Conservation (phyloP, 2,329 filamentous ascomycete species). For the Aspergillus ruber region DNA sequence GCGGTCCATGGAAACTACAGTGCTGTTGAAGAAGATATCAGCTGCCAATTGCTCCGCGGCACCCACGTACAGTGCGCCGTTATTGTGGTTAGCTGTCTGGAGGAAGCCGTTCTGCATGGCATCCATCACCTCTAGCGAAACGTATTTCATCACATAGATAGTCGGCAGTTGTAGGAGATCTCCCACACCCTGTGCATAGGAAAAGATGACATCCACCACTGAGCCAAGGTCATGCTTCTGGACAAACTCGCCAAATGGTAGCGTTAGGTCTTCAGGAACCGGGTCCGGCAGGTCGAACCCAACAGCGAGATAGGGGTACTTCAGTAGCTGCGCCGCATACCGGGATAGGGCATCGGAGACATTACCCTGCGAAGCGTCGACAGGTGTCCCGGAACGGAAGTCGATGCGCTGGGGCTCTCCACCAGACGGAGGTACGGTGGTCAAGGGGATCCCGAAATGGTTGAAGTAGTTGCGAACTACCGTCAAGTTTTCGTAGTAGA, state of each 20-base stretch:
- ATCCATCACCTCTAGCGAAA: constrained; percentile 25
- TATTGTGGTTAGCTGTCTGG: constrained; percentile 32
- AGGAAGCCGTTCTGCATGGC: constrained; percentile 24
- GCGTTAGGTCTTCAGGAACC: constrained; percentile 23
- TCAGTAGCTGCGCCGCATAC: constrained; percentile 11
- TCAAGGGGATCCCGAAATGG: constrained; percentile 15
- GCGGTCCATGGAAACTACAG: constrained; percentile 26
- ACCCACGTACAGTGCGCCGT: constrained; percentile 35
- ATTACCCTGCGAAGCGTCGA: constrained; percentile 8
- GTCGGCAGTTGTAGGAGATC: constrained; percentile 16
- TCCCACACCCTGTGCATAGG: constrained; percentile 13
- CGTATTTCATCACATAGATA: constrained; percentile 18
- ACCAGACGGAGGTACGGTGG: not conserved
- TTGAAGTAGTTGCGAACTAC: constrained; percentile 16
- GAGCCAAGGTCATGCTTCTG: constrained; percentile 17
- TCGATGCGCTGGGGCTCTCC: constrained; percentile 7
- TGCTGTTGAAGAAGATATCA: constrained; percentile 34
- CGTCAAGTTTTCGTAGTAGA: constrained; percentile 16
- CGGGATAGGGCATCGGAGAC: constrained; percentile 5
- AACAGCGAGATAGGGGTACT: constrained; percentile 18
- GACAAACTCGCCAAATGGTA: constrained; percentile 24
- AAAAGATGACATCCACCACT: constrained; percentile 12
- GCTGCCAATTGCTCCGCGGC: constrained; percentile 29
- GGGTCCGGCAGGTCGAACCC: constrained; percentile 21
- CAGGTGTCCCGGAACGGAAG: constrained; percentile 15